Evolutionary conservation across 345 rosid species (phyloP), one percentile per base, ranked within the genome.

Genomic region (Pistacia integerrima): DNA sequence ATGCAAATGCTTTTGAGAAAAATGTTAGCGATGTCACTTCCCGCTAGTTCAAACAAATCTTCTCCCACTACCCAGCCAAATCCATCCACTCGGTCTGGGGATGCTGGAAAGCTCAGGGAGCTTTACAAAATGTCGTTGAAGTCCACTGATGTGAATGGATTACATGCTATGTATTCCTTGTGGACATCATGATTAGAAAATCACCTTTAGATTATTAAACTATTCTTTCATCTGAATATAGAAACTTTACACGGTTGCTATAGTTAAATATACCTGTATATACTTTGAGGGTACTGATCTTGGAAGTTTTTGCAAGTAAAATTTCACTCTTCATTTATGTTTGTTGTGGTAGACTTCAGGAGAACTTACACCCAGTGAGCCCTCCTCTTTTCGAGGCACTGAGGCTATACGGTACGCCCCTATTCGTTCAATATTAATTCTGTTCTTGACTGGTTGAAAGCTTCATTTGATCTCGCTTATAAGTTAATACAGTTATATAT

Each of bases 121-220:
- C 91, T 93, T 1, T 95, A 95, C 74, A 93, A 84, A 74, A 85
- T 86, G 90, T 87, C 98, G 44, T 82, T 93, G 80, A 92, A 84
- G 74, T 88, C 90, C 14, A 79, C 82, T 18, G 81, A 85, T 59
- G 76, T 89, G 58, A 68, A 82, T 30, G 89, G 87, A 70, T 86
- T 95, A 76, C 76, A 85, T 61, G 78, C 81, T 33, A 89, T 93
- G 92, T 85, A 91, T 69, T 9, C 78, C 55, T 71, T 91, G 75
- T 94, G 97, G 97, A 79, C 84, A 78, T 89, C 97, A 12, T 79
- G 77, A 57, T 58, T 4, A 63, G 70, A 36, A 64, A 64, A 11
- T 33, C 12, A 8, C 35, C n/a, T 16, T 41, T 59, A 8, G 13
- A 16, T n/a, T 28, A 2, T 57, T n/a, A 44, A 4, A 3, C 3